Evolutionary conservation across 176 grass and related monocot genomes (phyloP).

Genomic region (Zea mays): Zm-B73-REFERENCE-NAM-5.0 NC_050097.1:16978001-16978500

Average conservation of each 20-base stretch:
- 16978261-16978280: constrained; percentile 35
- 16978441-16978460: constrained; percentile 66
- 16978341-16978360: constrained; percentile 11
- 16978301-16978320: neutral
- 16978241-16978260: constrained; percentile 50
- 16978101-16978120: constrained; percentile 80
- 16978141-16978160: constrained; percentile 48
- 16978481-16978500: constrained; percentile 86
- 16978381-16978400: constrained; percentile 19
- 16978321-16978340: constrained; percentile 20
- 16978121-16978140: constrained; percentile 68
- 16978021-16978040: neutral
- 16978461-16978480: constrained; percentile 84
- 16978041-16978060: neutral
- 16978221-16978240: constrained; percentile 78
- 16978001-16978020: neutral
- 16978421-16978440: constrained; percentile 24
- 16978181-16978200: constrained; percentile 52
- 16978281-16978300: constrained; percentile 22
- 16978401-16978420: constrained; percentile 56
- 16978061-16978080: constrained; percentile 47
- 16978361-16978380: neutral
- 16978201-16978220: constrained; percentile 62
- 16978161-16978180: constrained; percentile 54
- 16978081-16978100: constrained; percentile 89